These are phyloP conservation scores for Penicillium parvum DNA, from an alignment of 495 filamentous ascomycete genomes.

Conservation along the genomic window DNA sequence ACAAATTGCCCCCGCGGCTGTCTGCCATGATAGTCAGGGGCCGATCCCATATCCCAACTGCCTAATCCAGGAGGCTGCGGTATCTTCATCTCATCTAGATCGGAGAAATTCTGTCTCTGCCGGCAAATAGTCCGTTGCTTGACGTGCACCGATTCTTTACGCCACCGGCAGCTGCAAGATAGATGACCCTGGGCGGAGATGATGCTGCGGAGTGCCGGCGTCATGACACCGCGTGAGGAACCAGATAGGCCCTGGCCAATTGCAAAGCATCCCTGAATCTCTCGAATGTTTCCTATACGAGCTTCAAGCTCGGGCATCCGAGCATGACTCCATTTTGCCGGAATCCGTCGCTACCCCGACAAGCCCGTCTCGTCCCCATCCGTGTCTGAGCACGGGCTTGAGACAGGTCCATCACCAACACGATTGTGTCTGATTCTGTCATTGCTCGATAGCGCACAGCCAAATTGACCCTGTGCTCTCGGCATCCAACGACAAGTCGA, in stretches of 20 bases:
- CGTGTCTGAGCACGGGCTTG: background rate
- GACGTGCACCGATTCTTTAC: constrained; percentile 3
- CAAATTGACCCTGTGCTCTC: too few relatives aligned
- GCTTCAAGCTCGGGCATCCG: background rate
- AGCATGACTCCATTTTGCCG: constrained; percentile 5
- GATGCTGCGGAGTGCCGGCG: background rate
- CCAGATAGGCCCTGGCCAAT: constrained; percentile 8
- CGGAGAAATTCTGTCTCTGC: too few relatives aligned
- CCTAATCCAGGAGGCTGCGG: background rate
- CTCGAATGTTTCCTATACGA: background rate
- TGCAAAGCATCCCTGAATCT: background rate
- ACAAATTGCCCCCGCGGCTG: background rate
- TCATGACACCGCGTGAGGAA: constrained; percentile 1
- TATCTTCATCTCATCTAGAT: background rate
- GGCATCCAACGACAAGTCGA: too few relatives aligned
- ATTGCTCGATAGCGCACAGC: too few relatives aligned
- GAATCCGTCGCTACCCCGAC: constrained; percentile 17
- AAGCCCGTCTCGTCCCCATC: constrained; percentile 7
- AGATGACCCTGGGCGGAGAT: constrained; percentile 1
- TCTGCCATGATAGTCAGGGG: constrained; percentile 2
- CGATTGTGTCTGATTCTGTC: too few relatives aligned
- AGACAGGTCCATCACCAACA: too few relatives aligned
- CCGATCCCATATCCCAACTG: background rate
- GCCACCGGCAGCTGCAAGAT: constrained; percentile 3
- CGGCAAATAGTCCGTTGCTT: too few relatives aligned